These are phyloP conservation scores for Penicillium sp. DNA, from an alignment of 2,329 filamentous ascomycete genomes.

Conservation along the genomic window DNA sequence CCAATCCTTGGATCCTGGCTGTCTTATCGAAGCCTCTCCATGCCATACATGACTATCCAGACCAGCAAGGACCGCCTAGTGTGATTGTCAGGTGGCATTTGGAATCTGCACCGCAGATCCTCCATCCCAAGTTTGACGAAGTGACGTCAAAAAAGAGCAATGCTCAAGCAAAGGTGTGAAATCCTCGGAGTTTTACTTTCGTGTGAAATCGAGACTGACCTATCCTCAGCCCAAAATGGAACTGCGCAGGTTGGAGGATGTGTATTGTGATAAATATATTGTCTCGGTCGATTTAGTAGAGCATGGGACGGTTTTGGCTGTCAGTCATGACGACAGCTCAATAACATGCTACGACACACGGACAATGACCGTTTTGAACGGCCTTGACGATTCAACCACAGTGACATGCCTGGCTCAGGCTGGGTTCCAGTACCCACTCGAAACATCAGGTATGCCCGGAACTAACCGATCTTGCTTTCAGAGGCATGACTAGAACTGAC, in stretches of 20 bases:
- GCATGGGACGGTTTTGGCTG: slow-evolving; percentile 68
- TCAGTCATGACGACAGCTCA: slow-evolving; percentile 77
- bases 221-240: slow-evolving; percentile 46
- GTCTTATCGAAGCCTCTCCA: slow-evolving; percentile 65
- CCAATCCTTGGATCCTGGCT: slow-evolving; percentile 65
- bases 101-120: slow-evolving; percentile 60
- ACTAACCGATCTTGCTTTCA: not conserved
- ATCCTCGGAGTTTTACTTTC: not conserved
- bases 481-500: slow-evolving; percentile 11
- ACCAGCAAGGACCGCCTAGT: slow-evolving; percentile 66
- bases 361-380: slow-evolving; percentile 68
- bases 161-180: slow-evolving; percentile 39
- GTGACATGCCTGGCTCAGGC: slow-evolving; percentile 72
- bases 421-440: slow-evolving; percentile 70
- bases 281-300: slow-evolving; percentile 68
- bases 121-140: slow-evolving; percentile 77
- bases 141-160: slow-evolving; percentile 65
- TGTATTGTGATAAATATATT: slow-evolving; percentile 68
- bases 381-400: slow-evolving; percentile 62
- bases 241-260: slow-evolving; percentile 66
- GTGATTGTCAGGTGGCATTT: slow-evolving; percentile 82
- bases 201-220: slow-evolving; percentile 20
- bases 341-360: slow-evolving; percentile 76
- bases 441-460: slow-evolving; percentile 59
- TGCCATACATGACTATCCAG: slow-evolving; percentile 54